These are phyloP conservation scores for Fusarium neocosmosporiellum DNA, from an alignment of 2,329 filamentous ascomycete genomes.

Conservation along the genomic window DNA sequence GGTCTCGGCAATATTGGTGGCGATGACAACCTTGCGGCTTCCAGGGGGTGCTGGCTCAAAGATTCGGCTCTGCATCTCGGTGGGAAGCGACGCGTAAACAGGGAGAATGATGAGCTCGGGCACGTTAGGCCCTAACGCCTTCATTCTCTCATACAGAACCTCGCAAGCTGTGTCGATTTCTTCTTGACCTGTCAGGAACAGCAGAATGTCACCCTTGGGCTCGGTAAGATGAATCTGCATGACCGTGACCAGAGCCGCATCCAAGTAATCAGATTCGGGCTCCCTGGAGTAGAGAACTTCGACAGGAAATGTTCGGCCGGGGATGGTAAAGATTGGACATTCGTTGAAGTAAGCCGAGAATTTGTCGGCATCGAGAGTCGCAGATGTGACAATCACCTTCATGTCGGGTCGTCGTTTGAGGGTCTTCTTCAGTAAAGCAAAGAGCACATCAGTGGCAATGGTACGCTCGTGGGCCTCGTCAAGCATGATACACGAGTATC, in stretches of 20 bases:
- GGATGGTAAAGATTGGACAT: constrained; percentile 96
- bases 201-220: constrained; percentile 90
- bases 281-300: constrained; percentile 96
- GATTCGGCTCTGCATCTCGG: constrained; percentile 92
- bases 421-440: constrained; percentile 94
- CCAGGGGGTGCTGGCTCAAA: constrained; percentile 93
- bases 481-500: constrained; percentile 97
- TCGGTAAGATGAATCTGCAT: constrained; percentile 99
- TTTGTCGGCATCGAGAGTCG: constrained; percentile 96
- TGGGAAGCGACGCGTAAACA: constrained; percentile 94
- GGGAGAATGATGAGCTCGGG: constrained; percentile 93
- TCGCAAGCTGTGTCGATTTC: constrained; percentile 97
- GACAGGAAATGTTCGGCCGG: constrained; percentile 93
- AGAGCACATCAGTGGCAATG: constrained; percentile 94
- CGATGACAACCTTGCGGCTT: constrained; percentile 92
- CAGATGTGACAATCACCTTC: constrained; percentile 96
- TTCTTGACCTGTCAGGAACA: constrained; percentile 97
- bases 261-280: constrained; percentile 94
- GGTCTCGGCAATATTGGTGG: constrained; percentile 98
- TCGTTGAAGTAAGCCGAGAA: constrained; percentile 97
- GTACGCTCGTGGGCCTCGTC: constrained; percentile 98
- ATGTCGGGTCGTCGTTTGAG: constrained; percentile 86
- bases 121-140: constrained; percentile 88
- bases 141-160: constrained; percentile 95
- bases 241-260: constrained; percentile 92